Conservation (phyloP, 2,329 filamentous ascomycete genomes). For the Septoria petroselini region DNA sequence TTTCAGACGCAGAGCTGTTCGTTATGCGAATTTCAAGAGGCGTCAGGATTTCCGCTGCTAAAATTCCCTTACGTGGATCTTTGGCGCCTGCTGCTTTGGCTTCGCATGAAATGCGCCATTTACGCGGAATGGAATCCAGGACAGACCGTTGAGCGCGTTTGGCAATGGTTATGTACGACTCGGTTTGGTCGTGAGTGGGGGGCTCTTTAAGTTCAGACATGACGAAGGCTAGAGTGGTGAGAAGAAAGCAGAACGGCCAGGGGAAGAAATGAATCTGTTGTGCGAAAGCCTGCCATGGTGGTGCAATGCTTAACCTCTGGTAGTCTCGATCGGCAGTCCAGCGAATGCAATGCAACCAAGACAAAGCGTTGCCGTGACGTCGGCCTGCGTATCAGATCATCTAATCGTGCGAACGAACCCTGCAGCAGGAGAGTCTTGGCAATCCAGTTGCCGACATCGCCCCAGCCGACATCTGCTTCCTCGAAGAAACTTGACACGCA, state of each 20-base stretch:
- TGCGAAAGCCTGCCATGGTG: no score
- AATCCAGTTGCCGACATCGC: not conserved
- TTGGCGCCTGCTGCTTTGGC: not conserved
- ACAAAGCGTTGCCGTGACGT: not conserved
- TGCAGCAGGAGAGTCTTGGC: not conserved
- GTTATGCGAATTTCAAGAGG: not conserved
- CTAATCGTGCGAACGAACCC: not conserved
- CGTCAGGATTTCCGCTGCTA: not conserved
- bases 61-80: not conserved
- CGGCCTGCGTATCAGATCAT: not conserved
- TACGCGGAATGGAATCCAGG: conserved; percentile 1
- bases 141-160: not conserved
- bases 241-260: no score
- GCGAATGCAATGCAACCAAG: no score
- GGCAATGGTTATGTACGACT: conserved; percentile 6
- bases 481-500: no score
- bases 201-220: no score
- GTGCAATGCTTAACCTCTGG: no score
- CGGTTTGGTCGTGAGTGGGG: not conserved
- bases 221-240: no score
- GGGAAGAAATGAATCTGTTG: no score
- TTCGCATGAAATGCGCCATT: conserved; percentile 1
- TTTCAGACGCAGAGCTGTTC: conserved; percentile 1
- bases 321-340: no score
- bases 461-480: no score